Evolutionary conservation across 257 asterid genomes (phyloP).

Genomic region (Gentiana dahurica): DNA sequence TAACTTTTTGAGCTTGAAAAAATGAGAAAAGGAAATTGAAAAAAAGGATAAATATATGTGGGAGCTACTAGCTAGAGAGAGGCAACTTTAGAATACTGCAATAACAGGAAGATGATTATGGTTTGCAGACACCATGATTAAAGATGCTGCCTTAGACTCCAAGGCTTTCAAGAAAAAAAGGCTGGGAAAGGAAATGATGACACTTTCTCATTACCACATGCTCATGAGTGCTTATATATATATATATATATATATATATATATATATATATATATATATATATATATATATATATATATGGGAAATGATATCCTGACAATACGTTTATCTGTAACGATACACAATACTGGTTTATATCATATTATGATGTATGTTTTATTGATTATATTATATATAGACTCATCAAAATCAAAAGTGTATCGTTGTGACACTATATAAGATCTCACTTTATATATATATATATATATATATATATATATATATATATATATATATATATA

Average conservation of each 20-base stretch:
- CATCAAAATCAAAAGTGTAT: conserved; percentile 3
- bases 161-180: conserved; percentile 53
- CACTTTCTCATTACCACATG: conserved; percentile 41
- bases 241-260: conserved; percentile 4
- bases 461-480: too few species aligned
- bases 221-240: conserved; percentile 34
- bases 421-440: background rate
- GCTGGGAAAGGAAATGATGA: conserved; percentile 52
- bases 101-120: conserved; percentile 33
- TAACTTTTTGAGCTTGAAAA: conserved; percentile 29
- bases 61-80: too few species aligned
- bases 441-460: too few species aligned
- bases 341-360: conserved; percentile 31
- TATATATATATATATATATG: conserved; percentile 1
- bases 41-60: too few species aligned
- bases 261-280: conserved; percentile 7
- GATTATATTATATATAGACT: background rate
- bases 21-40: conserved; percentile 6
- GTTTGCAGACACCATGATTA: conserved; percentile 31
- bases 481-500: too few species aligned
- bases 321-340: conserved; percentile 17
- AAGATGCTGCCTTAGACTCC: conserved; percentile 56
- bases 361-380: conserved; percentile 7
- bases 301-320: conserved; percentile 6
- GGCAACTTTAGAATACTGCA: conserved; percentile 18